phyloP scores from a whole-genome alignment of 129 eudicot genomes.

The Gnaphalium uliginosum region DNA sequence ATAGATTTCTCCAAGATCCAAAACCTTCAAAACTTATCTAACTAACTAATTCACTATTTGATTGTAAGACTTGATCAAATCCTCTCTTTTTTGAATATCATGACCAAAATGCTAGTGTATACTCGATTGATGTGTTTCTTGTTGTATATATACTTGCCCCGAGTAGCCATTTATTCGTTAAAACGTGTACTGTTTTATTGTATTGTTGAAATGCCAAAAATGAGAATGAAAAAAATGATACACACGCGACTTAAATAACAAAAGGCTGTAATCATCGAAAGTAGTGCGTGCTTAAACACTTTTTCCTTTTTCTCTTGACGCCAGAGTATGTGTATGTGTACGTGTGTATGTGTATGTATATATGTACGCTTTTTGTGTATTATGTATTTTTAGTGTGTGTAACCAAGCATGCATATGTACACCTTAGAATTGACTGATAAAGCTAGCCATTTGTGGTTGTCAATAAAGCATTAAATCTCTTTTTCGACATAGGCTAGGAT shows the following conservation, averaged over 20 bases:
- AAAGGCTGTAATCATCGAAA: background rate
- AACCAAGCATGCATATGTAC: slow-evolving; percentile 36
- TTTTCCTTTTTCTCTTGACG: background rate
- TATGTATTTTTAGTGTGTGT: background rate
- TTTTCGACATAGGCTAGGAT: slow-evolving; percentile 35
- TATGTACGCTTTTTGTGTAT: slow-evolving; percentile 5
- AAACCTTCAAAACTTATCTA: slow-evolving; percentile 22
- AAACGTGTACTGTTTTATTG: background rate
- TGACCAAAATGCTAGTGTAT: background rate
- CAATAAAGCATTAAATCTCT: slow-evolving; percentile 33
- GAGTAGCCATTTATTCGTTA: background rate
- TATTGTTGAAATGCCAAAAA: background rate
- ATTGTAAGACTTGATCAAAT: background rate
- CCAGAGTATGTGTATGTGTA: background rate
- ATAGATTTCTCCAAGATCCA: slow-evolving; percentile 29
- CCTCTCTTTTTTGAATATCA: background rate
- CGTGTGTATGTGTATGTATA: slow-evolving; percentile 8
- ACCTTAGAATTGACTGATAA: slow-evolving; percentile 28
- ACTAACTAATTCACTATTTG: background rate
- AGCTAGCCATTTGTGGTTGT: slow-evolving; percentile 40
- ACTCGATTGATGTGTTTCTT: background rate
- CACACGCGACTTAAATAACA: background rate
- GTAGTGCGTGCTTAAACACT: background rate
- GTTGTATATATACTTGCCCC: background rate
- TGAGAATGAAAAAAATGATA: background rate